Percentiles rank a stretch among this genome's conserved stretches.
Evolutionary conservation across 2,329 filamentous ascomycete genomes (phyloP).

Genomic region (Knufia fluminis): DNA sequence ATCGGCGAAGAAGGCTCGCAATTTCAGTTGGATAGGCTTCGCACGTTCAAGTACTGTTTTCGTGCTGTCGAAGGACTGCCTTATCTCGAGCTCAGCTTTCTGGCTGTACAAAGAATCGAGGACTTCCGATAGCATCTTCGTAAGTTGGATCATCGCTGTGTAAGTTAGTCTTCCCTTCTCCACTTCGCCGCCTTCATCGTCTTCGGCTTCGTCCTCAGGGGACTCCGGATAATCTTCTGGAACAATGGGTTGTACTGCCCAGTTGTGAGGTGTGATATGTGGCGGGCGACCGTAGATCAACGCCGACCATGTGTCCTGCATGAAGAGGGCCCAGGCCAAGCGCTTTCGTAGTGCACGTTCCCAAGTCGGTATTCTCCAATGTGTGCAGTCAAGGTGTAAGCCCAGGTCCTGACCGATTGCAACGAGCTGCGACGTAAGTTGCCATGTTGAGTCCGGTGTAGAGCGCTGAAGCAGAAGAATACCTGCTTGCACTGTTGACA

Average conservation of each 20-base stretch:
- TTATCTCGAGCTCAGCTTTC: constrained; percentile 27
- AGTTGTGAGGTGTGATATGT: constrained; percentile 46
- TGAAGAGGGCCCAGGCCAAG: constrained; percentile 55
- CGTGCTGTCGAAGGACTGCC: constrained; percentile 26
- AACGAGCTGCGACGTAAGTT: constrained; percentile 46
- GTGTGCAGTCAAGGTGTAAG: constrained; percentile 51
- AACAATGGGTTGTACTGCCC: constrained; percentile 42
- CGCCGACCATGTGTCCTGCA: constrained; percentile 56
- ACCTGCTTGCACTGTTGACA: constrained; percentile 48
- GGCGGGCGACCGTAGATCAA: constrained; percentile 50
- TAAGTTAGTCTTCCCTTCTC: constrained; percentile 39
- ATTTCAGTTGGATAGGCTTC: constrained; percentile 44
- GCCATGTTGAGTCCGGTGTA: constrained; percentile 35
- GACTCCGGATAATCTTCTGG: constrained; percentile 37
- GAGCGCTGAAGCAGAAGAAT: constrained; percentile 44
- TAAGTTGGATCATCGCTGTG: constrained; percentile 44
- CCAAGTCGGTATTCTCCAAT: constrained; percentile 55
- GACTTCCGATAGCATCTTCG: constrained; percentile 44
- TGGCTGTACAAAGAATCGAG: constrained; percentile 45
- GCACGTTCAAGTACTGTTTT: constrained; percentile 43
- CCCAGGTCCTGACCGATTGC: constrained; percentile 51
- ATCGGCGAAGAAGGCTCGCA: constrained; percentile 45
- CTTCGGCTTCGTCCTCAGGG: constrained; percentile 21
- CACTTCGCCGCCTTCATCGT: constrained; percentile 25
- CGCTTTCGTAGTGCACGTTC: constrained; percentile 53